Percentiles rank a stretch among this genome's conserved stretches.
These are phyloP conservation scores for Durusdinium trenchii DNA, from an alignment of 73 alveolate species.

Conservation along the genomic window DNA sequence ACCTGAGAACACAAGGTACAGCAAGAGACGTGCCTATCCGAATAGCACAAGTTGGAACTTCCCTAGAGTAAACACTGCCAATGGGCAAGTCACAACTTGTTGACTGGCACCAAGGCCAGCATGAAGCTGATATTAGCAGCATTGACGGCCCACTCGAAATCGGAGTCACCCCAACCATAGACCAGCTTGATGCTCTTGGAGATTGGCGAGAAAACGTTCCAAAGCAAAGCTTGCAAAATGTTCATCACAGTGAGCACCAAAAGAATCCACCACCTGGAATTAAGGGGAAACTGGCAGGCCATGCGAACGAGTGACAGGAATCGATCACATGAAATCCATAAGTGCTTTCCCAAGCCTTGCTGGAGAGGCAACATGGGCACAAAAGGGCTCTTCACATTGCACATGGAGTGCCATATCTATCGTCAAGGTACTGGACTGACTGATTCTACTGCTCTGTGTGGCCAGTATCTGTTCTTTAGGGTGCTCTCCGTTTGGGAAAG, in stretches of 20 bases:
- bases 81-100: not conserved
- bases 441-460: too few relatives aligned
- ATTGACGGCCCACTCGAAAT: conserved; percentile 41
- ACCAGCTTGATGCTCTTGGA: not conserved
- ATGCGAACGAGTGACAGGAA: not conserved
- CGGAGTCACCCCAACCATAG: conserved; percentile 41
- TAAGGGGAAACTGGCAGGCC: not conserved
- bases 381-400: conserved; percentile 9
- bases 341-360: conserved; percentile 2
- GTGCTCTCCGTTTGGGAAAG: too few relatives aligned
- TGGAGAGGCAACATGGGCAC: conserved; percentile 32
- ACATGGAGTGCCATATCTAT: not conserved
- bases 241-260: conserved; percentile 1
- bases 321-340: not conserved
- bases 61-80: too few relatives aligned
- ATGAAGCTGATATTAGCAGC: conserved; percentile 44
- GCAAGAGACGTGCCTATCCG: not conserved
- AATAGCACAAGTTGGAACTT: not conserved
- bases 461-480: too few relatives aligned
- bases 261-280: conserved; percentile 32
- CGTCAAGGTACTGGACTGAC: too few relatives aligned
- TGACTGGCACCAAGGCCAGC: conserved; percentile 37
- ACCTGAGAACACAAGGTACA: not conserved
- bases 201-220: conserved; percentile 34
- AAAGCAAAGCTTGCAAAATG: conserved; percentile 11